A percentile compares a stretch with the other conserved stretches of the same genome.
Evolutionary conservation across 2,329 filamentous ascomycete genomes (phyloP).

Genomic region (Neodidymelliopsis sp.): DNA sequence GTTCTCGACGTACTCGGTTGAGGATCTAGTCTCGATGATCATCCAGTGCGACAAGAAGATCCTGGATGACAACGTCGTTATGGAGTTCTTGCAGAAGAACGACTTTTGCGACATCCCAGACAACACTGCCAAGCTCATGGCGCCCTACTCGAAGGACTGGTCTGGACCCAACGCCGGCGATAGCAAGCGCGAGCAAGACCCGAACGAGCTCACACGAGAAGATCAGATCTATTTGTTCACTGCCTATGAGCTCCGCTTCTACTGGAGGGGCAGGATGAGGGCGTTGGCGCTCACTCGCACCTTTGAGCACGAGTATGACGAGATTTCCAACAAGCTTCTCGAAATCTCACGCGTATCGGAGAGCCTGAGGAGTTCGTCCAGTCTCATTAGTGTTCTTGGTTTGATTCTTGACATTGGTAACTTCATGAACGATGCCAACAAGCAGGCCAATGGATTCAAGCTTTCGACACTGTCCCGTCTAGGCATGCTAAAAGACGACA

Average conservation of each 20-base stretch:
- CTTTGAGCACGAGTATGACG: conserved; percentile 89
- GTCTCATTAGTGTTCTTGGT: conserved; percentile 93
- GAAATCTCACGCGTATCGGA: conserved; percentile 89
- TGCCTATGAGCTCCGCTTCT: conserved; percentile 92
- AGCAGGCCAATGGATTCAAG: conserved; percentile 98
- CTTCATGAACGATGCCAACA: conserved; percentile 99
- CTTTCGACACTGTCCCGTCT: conserved; percentile 90
- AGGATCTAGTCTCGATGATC: conserved; percentile 89
- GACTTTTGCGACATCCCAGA: conserved; percentile 93
- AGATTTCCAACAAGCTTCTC: conserved; percentile 83
- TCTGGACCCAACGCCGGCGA: conserved; percentile 83
- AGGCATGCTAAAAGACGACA: conserved; percentile 98
- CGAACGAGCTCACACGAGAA: conserved; percentile 85
- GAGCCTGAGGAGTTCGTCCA: conserved; percentile 86
- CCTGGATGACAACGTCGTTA: conserved; percentile 86
- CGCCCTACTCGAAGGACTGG: conserved; percentile 96
- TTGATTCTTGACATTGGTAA: conserved; percentile 98
- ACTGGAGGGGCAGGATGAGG: conserved; percentile 98
- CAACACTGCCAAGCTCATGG: conserved; percentile 88
- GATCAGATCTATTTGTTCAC: conserved; percentile 96
- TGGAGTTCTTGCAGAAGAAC: conserved; percentile 95
- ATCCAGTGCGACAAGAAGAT: conserved; percentile 94
- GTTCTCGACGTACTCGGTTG: conserved; percentile 82
- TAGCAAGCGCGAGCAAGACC: conserved; percentile 83
- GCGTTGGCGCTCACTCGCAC: conserved; percentile 84